Base-by-base conservation (phyloP, 345 rosid species). In the Eutrema heterophyllum region DNA sequence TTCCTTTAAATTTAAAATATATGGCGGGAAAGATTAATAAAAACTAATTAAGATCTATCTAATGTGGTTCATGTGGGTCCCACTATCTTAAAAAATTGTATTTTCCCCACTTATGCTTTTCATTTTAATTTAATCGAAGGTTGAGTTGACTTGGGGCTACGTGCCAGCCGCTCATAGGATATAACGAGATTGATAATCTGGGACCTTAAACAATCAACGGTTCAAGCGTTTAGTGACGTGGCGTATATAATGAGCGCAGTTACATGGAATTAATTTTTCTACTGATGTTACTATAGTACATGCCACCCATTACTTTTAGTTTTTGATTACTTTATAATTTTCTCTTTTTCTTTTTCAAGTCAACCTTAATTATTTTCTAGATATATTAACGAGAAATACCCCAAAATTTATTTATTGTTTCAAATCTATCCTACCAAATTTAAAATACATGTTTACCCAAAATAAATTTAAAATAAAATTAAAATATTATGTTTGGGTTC, bases 21-120 rank as follows among this genome's bases (percentile, higher is more conserved):
- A 69, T 61, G 70, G 65, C 70, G 74, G 70, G 70, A 68, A 68
- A 12, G 55, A 68, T 68, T 75, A 68, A 39, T 57, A 27, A 21
- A 33, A 45, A 24, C 4, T 39, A 26, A 32, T 57, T 21, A 49
- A 64, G 4, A 30, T 7, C 0, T 16, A 49, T 59, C 24, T 21
- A 5, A 30, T 50, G 38, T 38, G 16, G 12, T 40, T 54, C 12
- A 12, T 53, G 40, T 63, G 29, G 64, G 27, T 26, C 63, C 40
- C 4, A 30, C 40, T 27, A 39, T 26, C 15, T 54, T 55, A 30
- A n/a, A 30, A 54, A 13, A 30, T 7, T n/a, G 1, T 32, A n/a
- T 13, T 46, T 14, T 54, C 6, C 26, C 12, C 33, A 1, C 3
- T 24, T 2, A 41, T 14, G 7, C 4, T 24, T 14, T 64, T 44